Evolutionary conservation across 768 basidiomycete species (phyloP), one percentile per base, ranked within the genome.

Genomic region (Hydnomerulius pinastri): DNA sequence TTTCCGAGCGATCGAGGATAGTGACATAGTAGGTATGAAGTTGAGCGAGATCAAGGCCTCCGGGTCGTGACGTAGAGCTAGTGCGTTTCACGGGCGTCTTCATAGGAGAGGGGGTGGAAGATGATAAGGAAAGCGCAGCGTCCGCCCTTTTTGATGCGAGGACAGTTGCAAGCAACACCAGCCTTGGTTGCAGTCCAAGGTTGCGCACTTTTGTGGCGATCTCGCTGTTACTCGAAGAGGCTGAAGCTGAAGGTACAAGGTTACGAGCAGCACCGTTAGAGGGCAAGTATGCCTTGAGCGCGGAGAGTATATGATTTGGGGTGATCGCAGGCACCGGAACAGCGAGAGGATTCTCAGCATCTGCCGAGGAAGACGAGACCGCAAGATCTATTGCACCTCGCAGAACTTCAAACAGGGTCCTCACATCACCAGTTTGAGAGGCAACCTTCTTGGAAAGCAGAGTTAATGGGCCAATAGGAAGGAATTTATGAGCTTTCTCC

Each of bases 401-500:
- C 9, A 91, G 75, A 11, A 92, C 87, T 63, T 90, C 89, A 48
- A 95, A 86, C 2, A 92, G 71, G 21, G 79, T 82, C 33, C 92
- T 77, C 8, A 93, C 88, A 59, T 95, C 92, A 13, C 92, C 92
- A 0, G 92, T 91, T 50, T 85, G 75, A 2, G 87, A 78, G 4
- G 92, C 90, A 17, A 92, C 73, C 62, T 91, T 92, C 72, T 89
- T 90, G 8, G 87, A 81, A 24, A 91, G 76, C 12, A 93, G 73
- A 30, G 78, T 82, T 29, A 92, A 66, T 3, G 89, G 78, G 1
- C 87, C 74, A 6, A 71, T 48, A 3, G 87, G 84, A 27, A 94
- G 68, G 58, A 93, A 78, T 44, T 77, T 80, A 64, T 76, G 76
- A 17, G 69, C 64, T 29, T 66, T 60, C 8, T 69, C 66, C 10